Evolutionary conservation across 345 rosid species (phyloP).

Genomic region (Populus euphratica): DNA sequence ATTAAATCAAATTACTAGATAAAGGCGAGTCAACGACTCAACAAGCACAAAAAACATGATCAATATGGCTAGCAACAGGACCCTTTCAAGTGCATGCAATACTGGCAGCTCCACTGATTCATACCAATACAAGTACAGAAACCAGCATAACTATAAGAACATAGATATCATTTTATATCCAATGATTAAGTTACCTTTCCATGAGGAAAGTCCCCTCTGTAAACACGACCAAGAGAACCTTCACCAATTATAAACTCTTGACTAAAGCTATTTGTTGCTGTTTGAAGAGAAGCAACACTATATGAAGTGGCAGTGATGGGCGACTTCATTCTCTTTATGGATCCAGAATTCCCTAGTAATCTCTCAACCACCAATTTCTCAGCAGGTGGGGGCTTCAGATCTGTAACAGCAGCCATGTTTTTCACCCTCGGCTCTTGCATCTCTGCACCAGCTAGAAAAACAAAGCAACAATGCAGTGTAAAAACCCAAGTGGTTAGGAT

Average conservation of each 20-base stretch:
- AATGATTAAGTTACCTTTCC: conserved; percentile 59
- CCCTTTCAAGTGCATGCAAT: background rate
- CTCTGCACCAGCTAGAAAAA: conserved; percentile 40
- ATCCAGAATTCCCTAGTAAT: conserved; percentile 58
- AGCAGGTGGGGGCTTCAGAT: conserved; percentile 66
- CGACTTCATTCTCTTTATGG: conserved; percentile 61
- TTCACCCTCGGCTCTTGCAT: conserved; percentile 66
- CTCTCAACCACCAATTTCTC: conserved; percentile 64
- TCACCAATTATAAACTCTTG: conserved; percentile 91
- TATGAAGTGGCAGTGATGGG: conserved; percentile 77
- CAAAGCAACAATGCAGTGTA: background rate
- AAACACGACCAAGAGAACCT: conserved; percentile 98
- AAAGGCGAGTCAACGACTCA: background rate
- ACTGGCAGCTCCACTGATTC: background rate
- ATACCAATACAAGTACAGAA: background rate
- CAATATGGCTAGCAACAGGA: background rate
- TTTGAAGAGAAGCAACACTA: conserved; percentile 82
- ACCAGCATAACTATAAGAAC: background rate
- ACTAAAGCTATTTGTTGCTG: conserved; percentile 86
- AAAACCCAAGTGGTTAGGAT: conserved; percentile 3
- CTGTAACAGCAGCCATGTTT: conserved; percentile 61
- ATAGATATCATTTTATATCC: background rate
- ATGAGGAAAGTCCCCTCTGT: conserved; percentile 77
- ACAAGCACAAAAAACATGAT: background rate
- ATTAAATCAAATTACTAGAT: background rate